Base-by-base conservation (phyloP, 768 basidiomycete genomes). In the Collybia mongolica region DNA sequence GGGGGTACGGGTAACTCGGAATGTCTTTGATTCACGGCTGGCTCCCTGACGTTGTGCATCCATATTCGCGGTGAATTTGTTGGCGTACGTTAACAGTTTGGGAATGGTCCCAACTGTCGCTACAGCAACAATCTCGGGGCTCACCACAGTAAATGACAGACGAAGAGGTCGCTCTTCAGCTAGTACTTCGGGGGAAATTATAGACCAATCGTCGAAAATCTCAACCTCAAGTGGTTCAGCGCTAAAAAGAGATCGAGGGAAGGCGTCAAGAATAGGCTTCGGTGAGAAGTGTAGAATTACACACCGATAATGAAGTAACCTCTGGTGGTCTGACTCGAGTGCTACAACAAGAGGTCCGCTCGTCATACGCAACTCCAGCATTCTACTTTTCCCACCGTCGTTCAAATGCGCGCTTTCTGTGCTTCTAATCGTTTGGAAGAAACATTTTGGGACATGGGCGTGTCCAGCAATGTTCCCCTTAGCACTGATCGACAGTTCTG, bases 201-300 rank as follows among this genome's bases (percentile, higher is more conserved):
- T 67, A 3, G 85, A 81, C 93, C 93, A 95, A 61, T 95, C 90
- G 55, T 95, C 93, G 56, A 73, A 82, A 45, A 93, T 82, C 47
- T 79, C 79, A 41, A 93, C 75, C 55, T 81, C 73, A 28, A 94
- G 65, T 1, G 93, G 93, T 59, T 93, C 88, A 23, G 90, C 86
- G 19, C 90, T 91, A 52, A 19, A 45, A 52, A 52, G 24, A 47
- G 24, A 43, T 19, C 8, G 44, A 39, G 46, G 18, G 50, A 39
- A 18, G 52, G 24, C 19, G 44, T 36, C 26, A 52, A 18, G 18
- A 3, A 44, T 11, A 39, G 17, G 24, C 24, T 3, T 26, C 24
- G 3, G 24, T 26, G 24, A 26, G 24, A 26, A 24, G n/a, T 18
- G 29, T 20, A 43, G 26, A 45, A 71, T 77, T 17, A 32, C 49